These are phyloP conservation scores for Gossypium herbaceum DNA, from an alignment of 345 rosid species.

Conservation along the genomic window DNA sequence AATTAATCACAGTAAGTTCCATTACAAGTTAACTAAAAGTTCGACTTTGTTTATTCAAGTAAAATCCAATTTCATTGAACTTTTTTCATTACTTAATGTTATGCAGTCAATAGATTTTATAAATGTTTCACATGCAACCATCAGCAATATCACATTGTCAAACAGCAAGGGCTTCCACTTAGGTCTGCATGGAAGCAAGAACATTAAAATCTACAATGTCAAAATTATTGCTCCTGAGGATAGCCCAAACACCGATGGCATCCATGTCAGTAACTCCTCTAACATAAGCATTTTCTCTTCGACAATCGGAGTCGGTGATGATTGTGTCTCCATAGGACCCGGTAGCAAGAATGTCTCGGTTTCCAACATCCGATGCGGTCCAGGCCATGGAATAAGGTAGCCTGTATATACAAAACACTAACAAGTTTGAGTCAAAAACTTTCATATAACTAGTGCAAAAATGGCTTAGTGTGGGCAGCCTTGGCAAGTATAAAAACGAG, in stretches of 20 bases:
- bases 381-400: slow-evolving; percentile 67
- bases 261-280: slow-evolving; percentile 43
- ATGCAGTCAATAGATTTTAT: slow-evolving; percentile 39
- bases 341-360: slow-evolving; percentile 39
- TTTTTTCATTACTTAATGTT: background rate
- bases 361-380: slow-evolving; percentile 35
- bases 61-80: background rate
- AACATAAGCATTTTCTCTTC: slow-evolving; percentile 36
- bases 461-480: slow-evolving; percentile 48
- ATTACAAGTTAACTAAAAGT: background rate
- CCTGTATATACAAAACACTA: background rate
- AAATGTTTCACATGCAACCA: slow-evolving; percentile 34
- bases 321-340: slow-evolving; percentile 55
- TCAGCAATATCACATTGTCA: slow-evolving; percentile 31
- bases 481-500: slow-evolving; percentile 43
- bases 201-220: slow-evolving; percentile 29
- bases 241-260: slow-evolving; percentile 72
- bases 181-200: slow-evolving; percentile 24
- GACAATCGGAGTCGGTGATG: slow-evolving; percentile 49
- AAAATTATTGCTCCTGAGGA: slow-evolving; percentile 39
- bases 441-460: background rate
- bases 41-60: background rate
- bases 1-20: slow-evolving; percentile 35
- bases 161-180: slow-evolving; percentile 53
- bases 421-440: background rate